Evolutionary conservation across 768 basidiomycete genomes (phyloP).

Genomic region (Postia placenta): DNA sequence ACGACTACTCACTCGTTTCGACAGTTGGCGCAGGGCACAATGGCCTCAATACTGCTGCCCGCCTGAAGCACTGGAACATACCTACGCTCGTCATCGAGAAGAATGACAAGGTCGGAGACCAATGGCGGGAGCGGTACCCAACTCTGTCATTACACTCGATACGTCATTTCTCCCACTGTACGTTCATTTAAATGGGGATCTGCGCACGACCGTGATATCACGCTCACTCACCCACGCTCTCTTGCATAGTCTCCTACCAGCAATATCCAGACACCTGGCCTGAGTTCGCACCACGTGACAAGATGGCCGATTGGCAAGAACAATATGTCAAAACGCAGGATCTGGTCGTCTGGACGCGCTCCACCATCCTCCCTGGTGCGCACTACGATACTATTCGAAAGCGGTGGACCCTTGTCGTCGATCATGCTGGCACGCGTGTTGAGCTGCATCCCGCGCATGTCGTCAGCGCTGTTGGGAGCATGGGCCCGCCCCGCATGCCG

Average conservation of each 20-base stretch:
- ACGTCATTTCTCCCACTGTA: conserved; percentile 19
- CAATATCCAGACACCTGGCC: conserved; percentile 36
- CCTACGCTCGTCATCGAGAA: conserved; percentile 33
- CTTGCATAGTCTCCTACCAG: conserved; percentile 34
- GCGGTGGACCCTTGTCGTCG: conserved; percentile 31
- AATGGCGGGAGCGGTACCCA: conserved; percentile 41
- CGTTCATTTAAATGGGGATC: too few relatives aligned
- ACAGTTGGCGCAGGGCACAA: conserved; percentile 39
- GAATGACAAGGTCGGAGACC: conserved; percentile 31
- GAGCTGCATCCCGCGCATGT: conserved; percentile 34
- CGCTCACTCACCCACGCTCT: neutral
- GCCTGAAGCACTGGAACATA: conserved; percentile 36
- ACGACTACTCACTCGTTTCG: neutral
- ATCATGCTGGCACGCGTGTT: conserved; percentile 22
- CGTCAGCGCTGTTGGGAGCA: conserved; percentile 33
- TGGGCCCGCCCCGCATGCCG: conserved; percentile 31
- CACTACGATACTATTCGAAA: conserved; percentile 26
- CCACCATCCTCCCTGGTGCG: conserved; percentile 26
- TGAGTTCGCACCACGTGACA: conserved; percentile 33
- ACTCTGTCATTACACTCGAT: conserved; percentile 35
- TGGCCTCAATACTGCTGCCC: conserved; percentile 36
- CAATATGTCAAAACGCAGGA: conserved; percentile 35
- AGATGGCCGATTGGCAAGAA: conserved; percentile 40
- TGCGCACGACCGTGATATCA: neutral
- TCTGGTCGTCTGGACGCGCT: conserved; percentile 37